Percentiles rank a stretch among this genome's conserved stretches.
phyloP scores from a whole-genome alignment of 176 grass and related monocot species.

The Microstegium vimineum region DNA sequence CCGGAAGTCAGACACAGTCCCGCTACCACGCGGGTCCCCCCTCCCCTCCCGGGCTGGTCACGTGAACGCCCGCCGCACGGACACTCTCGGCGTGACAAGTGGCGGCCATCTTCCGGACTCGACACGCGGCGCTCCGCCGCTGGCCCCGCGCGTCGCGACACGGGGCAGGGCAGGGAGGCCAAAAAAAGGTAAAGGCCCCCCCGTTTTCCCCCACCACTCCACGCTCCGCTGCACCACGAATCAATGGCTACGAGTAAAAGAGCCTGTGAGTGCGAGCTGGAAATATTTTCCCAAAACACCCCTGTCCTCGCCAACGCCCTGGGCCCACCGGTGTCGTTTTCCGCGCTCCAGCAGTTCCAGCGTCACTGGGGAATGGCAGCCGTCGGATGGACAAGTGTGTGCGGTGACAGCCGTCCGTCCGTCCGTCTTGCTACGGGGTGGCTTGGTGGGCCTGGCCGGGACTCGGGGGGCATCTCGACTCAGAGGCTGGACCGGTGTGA shows the following conservation, averaged over 20 bases:
- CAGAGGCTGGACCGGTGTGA: neutral
- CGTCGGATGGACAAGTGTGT: neutral
- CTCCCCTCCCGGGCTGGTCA: conserved; percentile 11
- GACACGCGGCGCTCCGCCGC: conserved; percentile 17
- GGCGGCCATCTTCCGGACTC: neutral
- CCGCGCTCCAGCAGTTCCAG: neutral
- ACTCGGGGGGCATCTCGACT: neutral
- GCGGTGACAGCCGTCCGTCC: neutral
- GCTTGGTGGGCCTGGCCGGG: neutral
- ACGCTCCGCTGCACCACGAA: neutral
- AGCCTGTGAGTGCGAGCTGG: neutral
- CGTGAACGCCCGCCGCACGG: conserved; percentile 11
- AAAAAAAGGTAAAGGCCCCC: neutral
- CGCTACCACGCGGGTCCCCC: neutral
- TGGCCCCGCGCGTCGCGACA: conserved; percentile 35
- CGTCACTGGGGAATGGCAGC: neutral
- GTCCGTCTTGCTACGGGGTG: neutral
- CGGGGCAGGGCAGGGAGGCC: neutral
- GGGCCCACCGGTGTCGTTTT: conserved; percentile 38
- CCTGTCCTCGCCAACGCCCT: neutral
- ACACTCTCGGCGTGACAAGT: conserved; percentile 17
- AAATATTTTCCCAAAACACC: conserved; percentile 32
- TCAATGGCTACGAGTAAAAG: too few relatives aligned
- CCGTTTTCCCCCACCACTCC: neutral
- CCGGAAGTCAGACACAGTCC: neutral